Percentiles rank a stretch among this genome's conserved stretches.
These are phyloP conservation scores for Trichoderma sp. DNA, from an alignment of 2,329 filamentous ascomycete species.

Conservation along the genomic window DNA sequence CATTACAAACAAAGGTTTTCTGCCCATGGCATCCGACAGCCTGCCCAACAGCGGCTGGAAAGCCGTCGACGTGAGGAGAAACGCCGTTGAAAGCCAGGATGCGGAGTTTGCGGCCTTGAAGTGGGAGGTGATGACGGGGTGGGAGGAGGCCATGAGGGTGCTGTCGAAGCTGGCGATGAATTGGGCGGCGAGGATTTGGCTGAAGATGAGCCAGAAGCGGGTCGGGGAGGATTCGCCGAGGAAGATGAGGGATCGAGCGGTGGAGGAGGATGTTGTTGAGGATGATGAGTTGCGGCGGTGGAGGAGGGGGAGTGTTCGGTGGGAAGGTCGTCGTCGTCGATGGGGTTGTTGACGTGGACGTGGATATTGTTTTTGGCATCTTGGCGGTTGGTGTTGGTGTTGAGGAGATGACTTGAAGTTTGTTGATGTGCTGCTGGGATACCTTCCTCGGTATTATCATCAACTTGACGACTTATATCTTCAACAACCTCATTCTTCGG, in stretches of 20 bases:
- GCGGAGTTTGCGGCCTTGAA: constrained; percentile 77
- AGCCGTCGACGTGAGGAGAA: constrained; percentile 73
- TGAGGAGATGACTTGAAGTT: neutral
- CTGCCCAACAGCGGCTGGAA: constrained; percentile 75
- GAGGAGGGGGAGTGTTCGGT: constrained; percentile 33
- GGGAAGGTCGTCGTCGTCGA: neutral
- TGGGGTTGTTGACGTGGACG: neutral
- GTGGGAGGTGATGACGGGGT: constrained; percentile 79
- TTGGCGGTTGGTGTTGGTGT: constrained; percentile 6
- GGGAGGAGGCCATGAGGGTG: constrained; percentile 78
- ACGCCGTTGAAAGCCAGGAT: constrained; percentile 80
- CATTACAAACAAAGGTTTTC: constrained; percentile 66
- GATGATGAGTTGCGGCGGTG: neutral
- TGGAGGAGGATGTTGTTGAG: neutral
- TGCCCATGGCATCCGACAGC: constrained; percentile 71
- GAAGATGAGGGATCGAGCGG: constrained; percentile 32
- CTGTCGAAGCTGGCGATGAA: constrained; percentile 69
- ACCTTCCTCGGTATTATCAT: neutral
- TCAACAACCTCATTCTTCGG: constrained; percentile 15
- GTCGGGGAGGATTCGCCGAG: constrained; percentile 49
- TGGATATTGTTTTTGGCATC: neutral
- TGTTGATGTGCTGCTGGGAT: neutral
- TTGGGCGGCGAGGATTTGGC: constrained; percentile 57
- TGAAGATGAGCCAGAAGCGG: constrained; percentile 65
- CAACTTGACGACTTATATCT: neutral